Percentiles rank a stretch among this genome's conserved stretches.
phyloP scores from a whole-genome alignment of 148 eudicot genomes.

The Beta vulgaris region DNA sequence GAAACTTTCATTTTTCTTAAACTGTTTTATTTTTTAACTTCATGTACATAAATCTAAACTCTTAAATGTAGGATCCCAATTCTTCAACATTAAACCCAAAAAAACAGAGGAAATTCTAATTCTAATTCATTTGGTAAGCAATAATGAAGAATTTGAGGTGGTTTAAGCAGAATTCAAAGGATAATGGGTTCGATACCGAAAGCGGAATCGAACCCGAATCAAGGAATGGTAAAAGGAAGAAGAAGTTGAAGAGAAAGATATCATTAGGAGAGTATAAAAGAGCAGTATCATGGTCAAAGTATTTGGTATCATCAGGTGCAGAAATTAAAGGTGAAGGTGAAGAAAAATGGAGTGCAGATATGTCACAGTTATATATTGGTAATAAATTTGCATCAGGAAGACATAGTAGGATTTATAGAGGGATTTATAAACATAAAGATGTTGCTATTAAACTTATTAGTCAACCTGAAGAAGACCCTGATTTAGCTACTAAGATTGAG shows the following conservation, averaged over 20 bases:
- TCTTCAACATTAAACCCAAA: neutral
- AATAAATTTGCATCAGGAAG: conserved; percentile 81
- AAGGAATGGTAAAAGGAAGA: neutral
- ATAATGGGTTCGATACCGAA: conserved; percentile 17
- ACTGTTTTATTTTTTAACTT: neutral
- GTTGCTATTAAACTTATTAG: conserved; percentile 96
- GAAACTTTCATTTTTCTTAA: neutral
- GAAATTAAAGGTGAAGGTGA: conserved; percentile 77
- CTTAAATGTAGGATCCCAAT: neutral
- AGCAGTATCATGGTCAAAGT: conserved; percentile 92
- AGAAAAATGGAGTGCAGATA: conserved; percentile 90
- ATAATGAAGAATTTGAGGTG: conserved; percentile 80
- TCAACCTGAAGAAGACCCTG: conserved; percentile 87
- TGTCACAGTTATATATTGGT: conserved; percentile 84
- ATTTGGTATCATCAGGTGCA: conserved; percentile 76
- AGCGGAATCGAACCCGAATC: neutral
- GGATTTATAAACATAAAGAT: conserved; percentile 70
- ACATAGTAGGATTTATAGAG: conserved; percentile 92
- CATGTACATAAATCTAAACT: neutral
- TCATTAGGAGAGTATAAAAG: conserved; percentile 81
- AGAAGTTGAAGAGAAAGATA: conserved; percentile 53
- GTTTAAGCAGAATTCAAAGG: conserved; percentile 55
- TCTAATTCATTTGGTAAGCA: no score
- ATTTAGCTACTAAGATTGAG: conserved; percentile 69
- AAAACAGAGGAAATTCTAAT: no score